A percentile compares a stretch with the other conserved stretches of the same genome.
These are phyloP conservation scores for Lanmaoa pseudosensibilis DNA, from an alignment of 768 basidiomycete species.

Conservation along the genomic window DNA sequence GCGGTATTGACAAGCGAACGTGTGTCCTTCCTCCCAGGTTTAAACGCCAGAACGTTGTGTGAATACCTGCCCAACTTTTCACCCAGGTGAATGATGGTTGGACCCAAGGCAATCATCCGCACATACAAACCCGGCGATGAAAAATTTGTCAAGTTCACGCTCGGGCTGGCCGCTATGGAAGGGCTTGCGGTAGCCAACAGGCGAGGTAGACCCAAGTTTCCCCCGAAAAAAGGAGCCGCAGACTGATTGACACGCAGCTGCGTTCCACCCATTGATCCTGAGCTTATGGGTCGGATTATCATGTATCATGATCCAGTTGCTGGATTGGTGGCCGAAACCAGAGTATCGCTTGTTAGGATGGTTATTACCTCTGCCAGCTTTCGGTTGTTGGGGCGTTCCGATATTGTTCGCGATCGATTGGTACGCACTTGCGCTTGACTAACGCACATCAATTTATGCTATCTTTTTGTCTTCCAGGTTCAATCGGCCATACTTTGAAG, in stretches of 20 bases:
- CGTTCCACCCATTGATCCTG: slow-evolving; percentile 61
- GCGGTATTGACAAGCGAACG: slow-evolving; percentile 8
- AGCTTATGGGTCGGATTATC: slow-evolving; percentile 63
- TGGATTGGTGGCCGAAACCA: slow-evolving; percentile 68
- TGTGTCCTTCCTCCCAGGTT: not conserved
- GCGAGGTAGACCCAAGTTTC: slow-evolving; percentile 39
- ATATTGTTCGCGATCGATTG: slow-evolving; percentile 70
- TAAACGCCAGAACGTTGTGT: not conserved
- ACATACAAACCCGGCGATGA: slow-evolving; percentile 50
- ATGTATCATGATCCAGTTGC: slow-evolving; percentile 53
- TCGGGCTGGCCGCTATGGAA: slow-evolving; percentile 69
- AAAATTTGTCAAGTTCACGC: slow-evolving; percentile 59
- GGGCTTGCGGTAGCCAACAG: slow-evolving; percentile 66
- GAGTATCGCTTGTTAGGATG: slow-evolving; percentile 48
- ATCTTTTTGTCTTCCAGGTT: slow-evolving; percentile 43
- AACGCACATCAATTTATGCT: not conserved
- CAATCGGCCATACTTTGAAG: slow-evolving; percentile 69
- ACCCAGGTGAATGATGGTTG: slow-evolving; percentile 36
- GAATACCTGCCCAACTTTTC: not conserved
- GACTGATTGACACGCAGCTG: slow-evolving; percentile 32
- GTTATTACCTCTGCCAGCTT: slow-evolving; percentile 61
- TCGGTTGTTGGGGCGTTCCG: slow-evolving; percentile 62
- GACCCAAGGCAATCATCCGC: slow-evolving; percentile 53
- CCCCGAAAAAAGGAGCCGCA: not conserved
- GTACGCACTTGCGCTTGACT: slow-evolving; percentile 35